Evolutionary conservation across 352 stramenopile genomes (phyloP), one percentile per base, ranked within the genome.

Genomic region (Globisporangium cederbergense): DNA sequence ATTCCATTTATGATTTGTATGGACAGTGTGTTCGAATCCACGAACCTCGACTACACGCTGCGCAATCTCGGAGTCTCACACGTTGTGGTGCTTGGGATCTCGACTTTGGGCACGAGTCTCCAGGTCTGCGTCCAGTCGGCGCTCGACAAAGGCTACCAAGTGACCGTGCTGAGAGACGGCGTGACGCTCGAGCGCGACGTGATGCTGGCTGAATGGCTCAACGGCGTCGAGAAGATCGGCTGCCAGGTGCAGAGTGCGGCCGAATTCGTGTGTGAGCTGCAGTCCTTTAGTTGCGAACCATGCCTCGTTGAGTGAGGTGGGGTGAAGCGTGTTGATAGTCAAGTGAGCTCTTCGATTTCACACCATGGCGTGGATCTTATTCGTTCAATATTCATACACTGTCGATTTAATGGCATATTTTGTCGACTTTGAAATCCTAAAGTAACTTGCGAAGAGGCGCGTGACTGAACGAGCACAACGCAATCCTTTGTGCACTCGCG

Each of bases 21-120:
- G 22, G 60, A 8, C 58, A 96, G 87, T 62, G 73, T 96, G 0
- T 97, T 98, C 65, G 72, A 84, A 38, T 78, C 85, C 7, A 97
- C 91, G 2, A 97, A 97, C 70, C 58, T 96, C 0, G 86, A 97
- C 76, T 97, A 94, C 61, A 62, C 96, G n/a, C 57, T 98, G 11
- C 77, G 84, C 4, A 98, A 96, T 73, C 76, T 97, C 25, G 79
- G 79, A 52, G 70, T 97, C 50, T 83, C 86, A 46, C 90, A 97
- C 60, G 55, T 98, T 43, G 86, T 98, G 6, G 66, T 97, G 34
- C 68, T 81, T 50, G 91, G 91, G 18, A 86, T 97, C 57, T 85
- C 93, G 8, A 89, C 88, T 13, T 71, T 97, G 42, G 75, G 34
- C 8, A 40, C 84, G 7, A 96, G 88, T 70, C 75, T 97, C 30